A percentile compares a stretch with the other conserved stretches of the same genome.
Conservation (phyloP, 768 basidiomycete genomes). For the Leccinellum luteum region DNA sequence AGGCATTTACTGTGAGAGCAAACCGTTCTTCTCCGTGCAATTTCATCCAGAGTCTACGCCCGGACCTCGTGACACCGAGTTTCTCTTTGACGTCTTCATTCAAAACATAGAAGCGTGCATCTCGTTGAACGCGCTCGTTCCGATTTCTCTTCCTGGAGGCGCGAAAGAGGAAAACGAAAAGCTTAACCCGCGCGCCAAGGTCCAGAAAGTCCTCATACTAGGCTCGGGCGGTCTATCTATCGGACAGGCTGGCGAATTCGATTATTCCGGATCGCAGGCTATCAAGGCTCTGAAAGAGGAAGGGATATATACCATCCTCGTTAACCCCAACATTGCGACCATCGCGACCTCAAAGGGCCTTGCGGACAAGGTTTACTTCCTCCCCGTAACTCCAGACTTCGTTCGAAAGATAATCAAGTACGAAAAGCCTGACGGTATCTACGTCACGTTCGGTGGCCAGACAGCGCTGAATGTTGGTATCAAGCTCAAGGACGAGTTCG, state of each 20-base stretch:
- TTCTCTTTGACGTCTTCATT: conserved; percentile 97
- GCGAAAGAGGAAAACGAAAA: conserved; percentile 79
- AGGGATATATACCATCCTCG: conserved; percentile 97
- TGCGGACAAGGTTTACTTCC: conserved; percentile 99
- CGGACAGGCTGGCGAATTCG: conserved; percentile 98
- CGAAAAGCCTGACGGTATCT: conserved; percentile 98
- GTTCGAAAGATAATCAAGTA: conserved; percentile 98
- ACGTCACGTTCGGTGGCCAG: conserved; percentile 98
- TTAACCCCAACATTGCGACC: conserved; percentile 99
- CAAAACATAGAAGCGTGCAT: conserved; percentile 78
- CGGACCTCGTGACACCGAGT: conserved; percentile 97
- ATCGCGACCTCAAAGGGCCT: conserved; percentile 97
- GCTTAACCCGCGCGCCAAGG: conserved; percentile 67
- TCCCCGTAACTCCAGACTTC: conserved; percentile 97
- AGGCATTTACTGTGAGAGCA: conserved; percentile 89
- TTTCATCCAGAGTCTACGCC: conserved; percentile 98
- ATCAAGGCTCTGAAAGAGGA: conserved; percentile 99
- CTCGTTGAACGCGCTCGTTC: conserved; percentile 48
- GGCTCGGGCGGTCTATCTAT: conserved; percentile 98
- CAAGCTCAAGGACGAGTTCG: conserved; percentile 97
- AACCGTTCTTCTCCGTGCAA: conserved; percentile 98
- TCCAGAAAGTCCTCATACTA: conserved; percentile 93
- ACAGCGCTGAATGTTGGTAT: conserved; percentile 96
- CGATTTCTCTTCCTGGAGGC: conserved; percentile 74
- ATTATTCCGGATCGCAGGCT: conserved; percentile 98